These are phyloP conservation scores for Calonectria fujianensis DNA, from an alignment of 2,329 filamentous ascomycete species.

Conservation along the genomic window DNA sequence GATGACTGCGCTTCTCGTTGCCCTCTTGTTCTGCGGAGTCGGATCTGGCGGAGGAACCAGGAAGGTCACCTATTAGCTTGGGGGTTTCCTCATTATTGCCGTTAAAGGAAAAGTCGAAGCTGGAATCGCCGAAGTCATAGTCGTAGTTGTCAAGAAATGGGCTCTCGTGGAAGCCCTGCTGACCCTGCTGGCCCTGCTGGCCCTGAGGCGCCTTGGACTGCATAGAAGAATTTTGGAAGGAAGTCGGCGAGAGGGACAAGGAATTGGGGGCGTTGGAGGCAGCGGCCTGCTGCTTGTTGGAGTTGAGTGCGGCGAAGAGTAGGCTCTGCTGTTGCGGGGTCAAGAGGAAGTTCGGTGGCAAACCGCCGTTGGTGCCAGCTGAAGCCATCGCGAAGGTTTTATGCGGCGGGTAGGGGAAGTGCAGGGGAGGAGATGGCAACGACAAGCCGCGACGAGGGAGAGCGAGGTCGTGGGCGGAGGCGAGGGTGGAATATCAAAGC, in stretches of 20 bases:
- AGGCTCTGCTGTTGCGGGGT: conserved; percentile 86
- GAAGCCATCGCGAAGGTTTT: conserved; percentile 68
- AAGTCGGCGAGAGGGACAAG: conserved; percentile 67
- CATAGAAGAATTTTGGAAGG: conserved; percentile 70
- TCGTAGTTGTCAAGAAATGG: conserved; percentile 88
- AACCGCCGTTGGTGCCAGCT: conserved; percentile 64
- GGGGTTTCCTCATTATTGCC: conserved; percentile 67
- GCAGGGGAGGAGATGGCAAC: conserved; percentile 28
- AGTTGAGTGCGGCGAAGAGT: conserved; percentile 84
- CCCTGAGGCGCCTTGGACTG: conserved; percentile 63
- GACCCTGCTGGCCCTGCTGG: conserved; percentile 56
- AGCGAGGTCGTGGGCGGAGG: conserved; percentile 19
- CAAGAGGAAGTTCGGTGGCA: conserved; percentile 77
- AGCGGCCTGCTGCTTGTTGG: conserved; percentile 72
- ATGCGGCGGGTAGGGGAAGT: conserved; percentile 29
- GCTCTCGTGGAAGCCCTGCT: conserved; percentile 79
- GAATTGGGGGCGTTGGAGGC: conserved; percentile 61
- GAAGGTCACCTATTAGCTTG: conserved; percentile 86
- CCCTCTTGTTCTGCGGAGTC: conserved; percentile 74
- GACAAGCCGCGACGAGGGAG: conserved; percentile 38
- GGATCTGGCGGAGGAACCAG: conserved; percentile 70
- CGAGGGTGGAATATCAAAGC: conserved; percentile 48
- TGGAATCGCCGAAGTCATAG: conserved; percentile 84
- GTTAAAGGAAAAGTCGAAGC: conserved; percentile 80
- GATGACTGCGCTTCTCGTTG: conserved; percentile 83